Percentiles rank a stretch among this genome's conserved stretches.
Evolutionary conservation across 2,329 filamentous ascomycete species (phyloP).

Genomic region (Pseudogymnoascus sp.): DNA sequence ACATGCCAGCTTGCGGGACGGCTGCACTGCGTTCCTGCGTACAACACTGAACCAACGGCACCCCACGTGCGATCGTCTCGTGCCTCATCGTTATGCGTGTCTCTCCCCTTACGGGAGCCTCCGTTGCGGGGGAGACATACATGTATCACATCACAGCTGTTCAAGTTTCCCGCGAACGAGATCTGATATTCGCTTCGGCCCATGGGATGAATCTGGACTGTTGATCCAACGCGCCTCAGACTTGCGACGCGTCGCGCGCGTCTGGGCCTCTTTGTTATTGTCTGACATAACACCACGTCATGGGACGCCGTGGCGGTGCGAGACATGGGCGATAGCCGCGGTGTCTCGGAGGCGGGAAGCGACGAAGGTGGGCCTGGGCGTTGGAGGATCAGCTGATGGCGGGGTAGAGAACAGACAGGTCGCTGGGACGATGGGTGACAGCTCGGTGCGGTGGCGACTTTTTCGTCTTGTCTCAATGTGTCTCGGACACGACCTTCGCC

Average conservation of each 20-base stretch:
- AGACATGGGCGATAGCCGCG: conserved; percentile 3
- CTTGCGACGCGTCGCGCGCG: not conserved
- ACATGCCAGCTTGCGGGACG: not conserved
- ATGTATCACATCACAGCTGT: not conserved
- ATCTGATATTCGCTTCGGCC: conserved; percentile 1
- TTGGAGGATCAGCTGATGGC: not conserved
- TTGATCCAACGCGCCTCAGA: not conserved
- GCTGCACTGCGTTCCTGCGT: not conserved
- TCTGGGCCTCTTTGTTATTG: not conserved
- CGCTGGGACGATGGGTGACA: not conserved
- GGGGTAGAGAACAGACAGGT: not conserved
- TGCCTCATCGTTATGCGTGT: conserved; percentile 1
- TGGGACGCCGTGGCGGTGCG: not conserved
- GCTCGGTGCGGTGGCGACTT: not conserved
- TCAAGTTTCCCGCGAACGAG: not conserved
- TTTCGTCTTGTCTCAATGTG: conserved; percentile 1
- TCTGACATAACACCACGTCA: not conserved
- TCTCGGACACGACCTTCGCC: not conserved
- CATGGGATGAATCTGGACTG: not conserved
- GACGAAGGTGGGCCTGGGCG: not conserved
- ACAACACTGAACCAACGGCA: not conserved
- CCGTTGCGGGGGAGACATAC: not conserved
- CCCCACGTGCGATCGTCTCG: conserved; percentile 3
- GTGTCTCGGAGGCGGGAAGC: not conserved
- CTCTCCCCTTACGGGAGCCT: not conserved